Percentiles rank a stretch among this genome's conserved stretches.
phyloP scores from a whole-genome alignment of 2,329 filamentous ascomycete species.

The Alternaria consortialis region DNA sequence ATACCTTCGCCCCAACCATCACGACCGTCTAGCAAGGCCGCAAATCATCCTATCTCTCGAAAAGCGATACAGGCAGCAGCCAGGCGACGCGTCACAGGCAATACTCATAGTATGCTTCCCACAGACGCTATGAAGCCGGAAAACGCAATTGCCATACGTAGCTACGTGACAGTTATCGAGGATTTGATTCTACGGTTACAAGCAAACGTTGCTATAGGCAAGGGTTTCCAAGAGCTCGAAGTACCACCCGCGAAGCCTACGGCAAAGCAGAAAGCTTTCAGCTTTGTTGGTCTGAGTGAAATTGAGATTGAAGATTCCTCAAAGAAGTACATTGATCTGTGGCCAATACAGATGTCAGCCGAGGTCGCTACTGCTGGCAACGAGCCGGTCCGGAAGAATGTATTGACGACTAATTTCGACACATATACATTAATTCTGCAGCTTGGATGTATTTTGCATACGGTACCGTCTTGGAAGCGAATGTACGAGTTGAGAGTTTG shows the following conservation, averaged over 20 bases:
- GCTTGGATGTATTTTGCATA: conserved; percentile 83
- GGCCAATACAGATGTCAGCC: conserved; percentile 94
- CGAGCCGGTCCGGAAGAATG: conserved; percentile 61
- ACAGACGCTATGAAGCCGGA: conserved; percentile 76
- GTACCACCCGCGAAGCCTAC: conserved; percentile 62
- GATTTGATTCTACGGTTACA: conserved; percentile 80
- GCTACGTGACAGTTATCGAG: conserved; percentile 83
- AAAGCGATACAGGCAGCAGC: conserved; percentile 47
- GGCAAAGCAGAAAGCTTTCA: conserved; percentile 36
- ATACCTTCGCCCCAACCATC: conserved; percentile 61
- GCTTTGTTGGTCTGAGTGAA: conserved; percentile 34
- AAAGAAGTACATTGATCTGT: conserved; percentile 86
- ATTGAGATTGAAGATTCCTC: conserved; percentile 63
- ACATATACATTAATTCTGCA: conserved; percentile 90
- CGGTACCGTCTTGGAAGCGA: conserved; percentile 81
- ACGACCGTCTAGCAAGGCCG: conserved; percentile 41
- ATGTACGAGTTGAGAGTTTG: conserved; percentile 77
- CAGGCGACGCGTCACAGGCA: conserved; percentile 57
- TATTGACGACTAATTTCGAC: conserved; percentile 89
- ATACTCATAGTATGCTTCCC: conserved; percentile 68
- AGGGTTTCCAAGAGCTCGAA: conserved; percentile 80
- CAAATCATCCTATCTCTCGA: conserved; percentile 37
- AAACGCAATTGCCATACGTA: conserved; percentile 72
- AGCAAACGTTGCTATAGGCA: conserved; percentile 85
- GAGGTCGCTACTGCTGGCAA: conserved; percentile 69